Conservation (phyloP, 106 monocot species). For the Vanilla planifolia region DNA sequence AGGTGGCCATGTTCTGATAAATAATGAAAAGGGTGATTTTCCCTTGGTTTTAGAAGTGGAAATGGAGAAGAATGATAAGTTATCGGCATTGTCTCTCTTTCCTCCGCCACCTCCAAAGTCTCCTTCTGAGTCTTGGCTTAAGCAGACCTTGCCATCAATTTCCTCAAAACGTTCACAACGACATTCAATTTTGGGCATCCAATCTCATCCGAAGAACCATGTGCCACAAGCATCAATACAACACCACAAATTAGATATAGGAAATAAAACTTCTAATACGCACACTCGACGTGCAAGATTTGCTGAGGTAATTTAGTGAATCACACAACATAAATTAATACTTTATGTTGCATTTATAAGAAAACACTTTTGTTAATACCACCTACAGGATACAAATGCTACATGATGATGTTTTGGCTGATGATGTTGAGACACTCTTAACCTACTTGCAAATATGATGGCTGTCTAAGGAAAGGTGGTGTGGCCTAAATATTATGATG, state of each 20-base stretch:
- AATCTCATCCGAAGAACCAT: constrained; percentile 30
- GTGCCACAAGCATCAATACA: constrained; percentile 2
- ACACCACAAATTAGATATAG: constrained; percentile 11
- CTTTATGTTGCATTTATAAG: neutral
- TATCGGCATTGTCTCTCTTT: constrained; percentile 15
- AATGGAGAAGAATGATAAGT: constrained; percentile 10
- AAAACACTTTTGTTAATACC: neutral
- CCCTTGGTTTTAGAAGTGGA: constrained; percentile 4
- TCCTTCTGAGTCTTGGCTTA: constrained; percentile 85
- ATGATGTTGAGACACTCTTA: too few species aligned
- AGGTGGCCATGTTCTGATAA: neutral
- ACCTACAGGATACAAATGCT: neutral
- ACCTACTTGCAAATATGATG: too few species aligned
- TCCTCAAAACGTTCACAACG: constrained; percentile 32
- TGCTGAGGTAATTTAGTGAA: constrained; percentile 31
- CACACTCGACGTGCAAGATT: constrained; percentile 37
- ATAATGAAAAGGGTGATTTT: constrained; percentile 4
- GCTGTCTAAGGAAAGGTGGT: too few species aligned
- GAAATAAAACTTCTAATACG: constrained; percentile 16
- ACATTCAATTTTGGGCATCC: constrained; percentile 42
- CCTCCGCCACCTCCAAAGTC: constrained; percentile 59
- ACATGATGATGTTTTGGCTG: neutral
- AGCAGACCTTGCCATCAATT: constrained; percentile 57
- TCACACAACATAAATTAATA: neutral
- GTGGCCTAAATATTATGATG: too few species aligned